These are phyloP conservation scores for Uronychia binucleata DNA, from an alignment of 73 alveolate genomes.

Conservation along the genomic window DNA sequence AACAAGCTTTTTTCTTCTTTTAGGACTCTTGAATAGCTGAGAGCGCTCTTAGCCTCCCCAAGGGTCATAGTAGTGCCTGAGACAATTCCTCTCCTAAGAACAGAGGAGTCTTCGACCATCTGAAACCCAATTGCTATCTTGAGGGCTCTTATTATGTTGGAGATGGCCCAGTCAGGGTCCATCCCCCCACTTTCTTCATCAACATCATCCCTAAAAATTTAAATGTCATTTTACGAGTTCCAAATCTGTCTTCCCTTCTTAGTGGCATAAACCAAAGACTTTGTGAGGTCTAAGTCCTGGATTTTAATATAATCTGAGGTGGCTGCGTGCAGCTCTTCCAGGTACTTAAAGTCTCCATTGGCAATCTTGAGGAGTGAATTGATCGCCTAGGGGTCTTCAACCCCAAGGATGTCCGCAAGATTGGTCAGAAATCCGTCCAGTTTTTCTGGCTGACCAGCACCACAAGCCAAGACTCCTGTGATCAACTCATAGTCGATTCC, in stretches of 20 bases:
- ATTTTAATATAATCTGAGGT: background rate
- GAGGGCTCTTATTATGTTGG: background rate
- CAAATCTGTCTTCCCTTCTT: slow-evolving; percentile 1
- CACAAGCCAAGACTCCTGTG: slow-evolving; percentile 29
- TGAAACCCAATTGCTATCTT: background rate
- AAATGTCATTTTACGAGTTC: too few relatives aligned
- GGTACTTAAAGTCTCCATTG: background rate
- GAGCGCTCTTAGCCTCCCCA: background rate
- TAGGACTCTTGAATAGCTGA: background rate
- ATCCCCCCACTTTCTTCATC: background rate
- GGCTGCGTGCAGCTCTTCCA: background rate
- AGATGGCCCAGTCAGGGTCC: background rate
- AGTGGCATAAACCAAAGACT: background rate
- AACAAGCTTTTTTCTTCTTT: background rate
- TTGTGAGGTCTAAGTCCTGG: background rate
- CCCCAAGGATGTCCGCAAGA: background rate
- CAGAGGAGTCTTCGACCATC: background rate
- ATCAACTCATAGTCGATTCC: background rate
- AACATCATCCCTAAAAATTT: background rate
- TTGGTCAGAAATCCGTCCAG: background rate
- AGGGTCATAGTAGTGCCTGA: background rate
- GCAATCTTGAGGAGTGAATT: background rate
- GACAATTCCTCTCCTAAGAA: background rate
- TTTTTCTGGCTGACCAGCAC: slow-evolving; percentile 1
- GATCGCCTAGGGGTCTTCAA: background rate